Evolutionary conservation across 2,329 filamentous ascomycete genomes (phyloP), one percentile per base, ranked within the genome.

Genomic region (Aschersonia sp.): DNA sequence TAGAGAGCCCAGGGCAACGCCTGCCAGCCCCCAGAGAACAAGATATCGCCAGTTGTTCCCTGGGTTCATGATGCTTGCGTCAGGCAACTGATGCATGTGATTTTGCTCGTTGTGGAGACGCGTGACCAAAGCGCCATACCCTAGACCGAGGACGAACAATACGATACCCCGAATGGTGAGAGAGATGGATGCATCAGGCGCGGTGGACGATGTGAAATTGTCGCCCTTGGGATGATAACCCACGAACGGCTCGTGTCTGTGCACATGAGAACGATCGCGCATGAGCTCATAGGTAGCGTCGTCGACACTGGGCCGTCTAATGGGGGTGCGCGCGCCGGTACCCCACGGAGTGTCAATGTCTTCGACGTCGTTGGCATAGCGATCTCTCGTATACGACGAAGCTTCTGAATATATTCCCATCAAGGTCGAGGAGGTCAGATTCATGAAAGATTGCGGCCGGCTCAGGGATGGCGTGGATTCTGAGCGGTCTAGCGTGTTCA

Each of bases 341-440:
- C 83, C 86, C 82, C 83, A 92, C 2, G 87, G 87, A 9, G 83
- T 88, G 48, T 73, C 70, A 4, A 72, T 64, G 51, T 81, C 79
- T 53, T 79, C 77, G 50, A 58, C 53, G 42, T 66, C 60, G 12
- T 58, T 58, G 47, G 62, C 61, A 49, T 60, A 59, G 57, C 70
- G 63, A 54, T 74, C 66, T 37, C 45, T 40, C 52, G 65, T 64
- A 43, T 75, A 69, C 49, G 76, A 75, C 32, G 74, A 73, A 1
- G 77, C 77, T 6, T 79, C 80, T 9, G 81, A 81, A 69, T 94
- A 98, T 58, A 98, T 98, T 47, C 92, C 90, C 55, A 84, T 85
- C 5, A 98, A 76, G 0, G 92, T 95, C 2, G 87, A 89, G 8
- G 85, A 83, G 4, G 87, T 95, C 50, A 98, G 74, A 61, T 95